A percentile compares a stretch with the other conserved stretches of the same genome.
phyloP scores from a whole-genome alignment of 2,329 filamentous ascomycete genomes.

The Colletotrichum acutatum region DNA sequence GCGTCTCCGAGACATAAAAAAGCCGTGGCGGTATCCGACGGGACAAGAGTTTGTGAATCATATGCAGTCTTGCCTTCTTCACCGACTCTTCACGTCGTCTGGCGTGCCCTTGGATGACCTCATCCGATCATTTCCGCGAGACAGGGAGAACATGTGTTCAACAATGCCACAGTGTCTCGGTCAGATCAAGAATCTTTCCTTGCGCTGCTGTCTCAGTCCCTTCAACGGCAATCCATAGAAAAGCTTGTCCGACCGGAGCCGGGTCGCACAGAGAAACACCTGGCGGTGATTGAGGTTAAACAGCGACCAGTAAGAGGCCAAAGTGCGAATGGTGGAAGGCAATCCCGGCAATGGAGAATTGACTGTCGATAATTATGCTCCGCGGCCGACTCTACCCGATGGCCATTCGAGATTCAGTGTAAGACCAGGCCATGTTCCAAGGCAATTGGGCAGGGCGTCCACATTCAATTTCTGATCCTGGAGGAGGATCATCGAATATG shows the following conservation, averaged over 20 bases:
- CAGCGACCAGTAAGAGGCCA: slow-evolving; percentile 3
- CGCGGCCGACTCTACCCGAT: slow-evolving; percentile 32
- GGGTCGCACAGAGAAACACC: slow-evolving; percentile 12
- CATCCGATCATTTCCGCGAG: slow-evolving; percentile 17
- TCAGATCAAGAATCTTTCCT: background rate
- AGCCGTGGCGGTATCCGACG: slow-evolving; percentile 23
- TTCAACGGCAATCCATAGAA: slow-evolving; percentile 29
- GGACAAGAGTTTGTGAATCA: slow-evolving; percentile 20
- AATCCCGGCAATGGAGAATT: slow-evolving; percentile 12
- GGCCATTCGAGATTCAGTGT: background rate
- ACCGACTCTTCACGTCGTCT: slow-evolving; percentile 36
- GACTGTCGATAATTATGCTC: slow-evolving; percentile 5
- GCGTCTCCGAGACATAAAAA: slow-evolving; percentile 32
- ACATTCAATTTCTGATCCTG: slow-evolving; percentile 33
- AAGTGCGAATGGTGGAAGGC: background rate
- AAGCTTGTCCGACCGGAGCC: slow-evolving; percentile 19
- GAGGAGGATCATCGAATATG: slow-evolving; percentile 32
- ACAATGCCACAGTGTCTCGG: slow-evolving; percentile 19
- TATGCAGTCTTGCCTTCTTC: slow-evolving; percentile 28
- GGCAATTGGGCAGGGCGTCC: slow-evolving; percentile 30
- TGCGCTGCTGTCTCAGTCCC: slow-evolving; percentile 4
- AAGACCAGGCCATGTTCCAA: slow-evolving; percentile 5
- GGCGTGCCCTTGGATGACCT: slow-evolving; percentile 29
- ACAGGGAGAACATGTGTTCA: slow-evolving; percentile 14
- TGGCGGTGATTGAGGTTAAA: background rate